Conservation (phyloP, 2,329 filamentous ascomycete genomes). For the Talaromyces sp. region DNA sequence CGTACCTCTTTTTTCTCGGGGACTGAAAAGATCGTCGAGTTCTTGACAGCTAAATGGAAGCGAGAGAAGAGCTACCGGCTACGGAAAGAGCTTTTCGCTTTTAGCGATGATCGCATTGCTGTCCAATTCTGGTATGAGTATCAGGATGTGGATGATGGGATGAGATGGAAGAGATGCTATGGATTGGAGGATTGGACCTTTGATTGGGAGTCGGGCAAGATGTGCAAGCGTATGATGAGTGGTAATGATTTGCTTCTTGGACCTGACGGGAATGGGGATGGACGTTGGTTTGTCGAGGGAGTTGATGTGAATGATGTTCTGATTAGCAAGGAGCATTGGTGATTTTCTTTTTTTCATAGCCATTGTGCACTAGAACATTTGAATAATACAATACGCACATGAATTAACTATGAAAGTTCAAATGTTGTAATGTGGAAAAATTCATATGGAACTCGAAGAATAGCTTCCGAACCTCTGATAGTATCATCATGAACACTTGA, state of each 20-base stretch:
- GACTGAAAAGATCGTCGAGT: conserved; percentile 66
- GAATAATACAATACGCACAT: too few relatives aligned
- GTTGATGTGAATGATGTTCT: conserved; percentile 44
- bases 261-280: conserved; percentile 43
- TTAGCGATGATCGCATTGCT: conserved; percentile 73
- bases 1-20: conserved; percentile 70
- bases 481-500: too few relatives aligned
- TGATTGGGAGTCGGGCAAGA: conserved; percentile 46
- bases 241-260: conserved; percentile 51
- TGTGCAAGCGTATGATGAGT: conserved; percentile 53
- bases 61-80: conserved; percentile 72
- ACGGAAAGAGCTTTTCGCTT: conserved; percentile 82
- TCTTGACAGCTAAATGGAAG: conserved; percentile 74
- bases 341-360: too few relatives aligned
- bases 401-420: too few relatives aligned
- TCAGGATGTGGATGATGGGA: conserved; percentile 63
- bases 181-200: conserved; percentile 64
- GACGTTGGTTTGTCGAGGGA: conserved; percentile 50
- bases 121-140: conserved; percentile 93
- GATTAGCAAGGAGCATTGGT: conserved; percentile 43
- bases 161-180: conserved; percentile 83
- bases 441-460: too few relatives aligned
- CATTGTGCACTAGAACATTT: too few relatives aligned
- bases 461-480: too few relatives aligned
- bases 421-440: too few relatives aligned